phyloP scores from a whole-genome alignment of 169 alveolate genomes.

The Plasmodium sp. region DNA sequence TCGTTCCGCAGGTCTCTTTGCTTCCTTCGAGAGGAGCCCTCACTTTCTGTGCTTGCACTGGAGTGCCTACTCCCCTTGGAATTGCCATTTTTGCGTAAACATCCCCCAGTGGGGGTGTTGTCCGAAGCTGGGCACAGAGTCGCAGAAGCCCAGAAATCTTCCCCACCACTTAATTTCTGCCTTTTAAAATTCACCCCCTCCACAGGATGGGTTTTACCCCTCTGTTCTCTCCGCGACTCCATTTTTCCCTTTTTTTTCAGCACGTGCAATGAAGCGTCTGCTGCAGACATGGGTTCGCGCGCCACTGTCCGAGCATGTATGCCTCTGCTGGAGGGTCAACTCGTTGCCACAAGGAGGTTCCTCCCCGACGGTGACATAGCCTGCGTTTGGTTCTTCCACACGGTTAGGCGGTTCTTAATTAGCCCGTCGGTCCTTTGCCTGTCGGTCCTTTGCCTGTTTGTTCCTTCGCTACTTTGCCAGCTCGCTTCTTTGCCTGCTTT shows the following conservation, averaged over 20 bases:
- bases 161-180: conserved; percentile 21
- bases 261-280: not conserved
- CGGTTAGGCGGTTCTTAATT: not conserved
- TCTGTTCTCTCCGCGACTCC: not conserved
- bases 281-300: not conserved
- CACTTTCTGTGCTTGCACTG: not conserved
- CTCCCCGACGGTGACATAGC: not conserved
- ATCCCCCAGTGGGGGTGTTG: not conserved
- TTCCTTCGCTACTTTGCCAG: no score
- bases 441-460: not conserved
- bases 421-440: not conserved
- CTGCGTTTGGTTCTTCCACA: not conserved
- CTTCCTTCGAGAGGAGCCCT: not conserved
- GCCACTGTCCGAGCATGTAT: not conserved
- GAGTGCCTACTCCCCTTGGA: not conserved
- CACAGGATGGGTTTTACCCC: not conserved
- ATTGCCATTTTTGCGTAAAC: not conserved
- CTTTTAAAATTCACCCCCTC: not conserved
- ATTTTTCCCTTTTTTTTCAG: not conserved
- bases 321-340: not conserved
- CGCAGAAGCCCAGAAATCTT: not conserved
- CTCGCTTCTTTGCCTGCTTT: no score
- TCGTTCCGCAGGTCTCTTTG: not conserved
- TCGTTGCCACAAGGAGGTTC: not conserved
- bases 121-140: not conserved